Base-by-base conservation (phyloP, 2,329 filamentous ascomycete genomes). In the Trichoderma polysporum region DNA sequence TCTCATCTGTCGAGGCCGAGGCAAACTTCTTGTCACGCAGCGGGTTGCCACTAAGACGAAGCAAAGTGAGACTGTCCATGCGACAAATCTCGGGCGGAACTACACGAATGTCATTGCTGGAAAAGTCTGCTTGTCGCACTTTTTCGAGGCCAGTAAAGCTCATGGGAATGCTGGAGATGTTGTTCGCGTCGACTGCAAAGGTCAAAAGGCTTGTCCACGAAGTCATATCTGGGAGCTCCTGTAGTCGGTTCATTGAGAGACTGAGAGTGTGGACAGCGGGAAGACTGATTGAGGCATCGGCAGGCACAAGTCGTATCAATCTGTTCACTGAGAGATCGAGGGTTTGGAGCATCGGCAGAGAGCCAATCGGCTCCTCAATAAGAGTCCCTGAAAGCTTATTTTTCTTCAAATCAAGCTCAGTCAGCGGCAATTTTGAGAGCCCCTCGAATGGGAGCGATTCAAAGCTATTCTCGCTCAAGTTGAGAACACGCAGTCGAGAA, bases 31-130 rank as follows among this genome's bases (percentile, higher is more conserved):
- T 93, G 75, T 97, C 93, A 15, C 91, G 86, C 15, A 99, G 81
- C 0, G 95, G 95, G 73, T 99, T 99, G n/a, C 93, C 93, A 50
- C 89, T 89, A 35, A 99, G 82, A 4, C 90, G 88, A 49, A 98
- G 85, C 75, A 89, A 89, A 22, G 88, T 85, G 10, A 99, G 80
- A 52, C 80, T 88, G 6, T 92, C 88, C 93, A 98, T 97, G 29
- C 87, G 81, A 5, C 90, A 91, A 67, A 98, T 87, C 70, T 88
- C 89, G 0, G 92, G 85, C 33, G 95, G 91, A 8, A 99, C 77
- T 13, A 86, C 82, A 2, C 87, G 88, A 56, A 99, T 88, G 70
- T 95, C 88, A 74, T 99, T 99, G 71, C 90, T 89, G 0, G 91
- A 91, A 70, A 98, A 90, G 76, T 97, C 93, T 33, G 90, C 91